Base-by-base conservation (phyloP, 2,329 filamentous ascomycete species). In the Epichloe brachyelytri region DNA sequence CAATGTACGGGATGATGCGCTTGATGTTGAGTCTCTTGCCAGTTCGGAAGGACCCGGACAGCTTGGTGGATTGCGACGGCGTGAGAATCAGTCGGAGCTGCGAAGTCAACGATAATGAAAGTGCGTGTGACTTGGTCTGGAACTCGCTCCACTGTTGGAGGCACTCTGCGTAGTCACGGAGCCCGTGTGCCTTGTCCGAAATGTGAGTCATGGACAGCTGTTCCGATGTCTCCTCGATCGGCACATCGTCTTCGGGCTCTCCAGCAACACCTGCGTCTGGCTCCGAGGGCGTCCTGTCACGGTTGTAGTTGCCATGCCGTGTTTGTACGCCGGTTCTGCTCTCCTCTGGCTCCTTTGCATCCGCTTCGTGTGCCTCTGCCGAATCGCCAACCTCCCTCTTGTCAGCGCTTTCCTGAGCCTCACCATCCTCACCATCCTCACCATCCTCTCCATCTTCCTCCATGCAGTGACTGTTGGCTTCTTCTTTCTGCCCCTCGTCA, bases 1-100 rank as follows among this genome's bases (percentile, higher is more conserved):
- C 93, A 59, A 99, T 97, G 71, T 98, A 99, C 0, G 94, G 93
- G 61, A 99, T 98, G 69, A 99, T 98, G 59, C 91, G 88, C 70
- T 97, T 97, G 74, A 99, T 95, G 69, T 97, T 98, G 60, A 99
- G 87, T 0, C 93, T 85, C 68, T 99, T 98, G 56, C 93, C 93
- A 0, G 93, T 98, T 58, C 93, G 87, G 78, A 95, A 97, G 58
- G 95, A 89, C 43, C 93, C 93, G 2, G 91, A 90, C 55, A 98
- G 86, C 63, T 97, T 98, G 38, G 93, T 97, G 1, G 91, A 90
- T 49, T 95, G 83, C 0, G 91, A 97, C 0, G 94, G 93, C 0
- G 88, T 88, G 39, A 99, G 83, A 60, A 99, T 97, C 14, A 99
- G 81, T 26, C 93, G 88, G 17, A 99, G 83, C 63, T 97, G 93